Percentiles rank a stretch among this genome's conserved stretches.
Evolutionary conservation across 352 stramenopile genomes (phyloP).

Genomic region (Globisporangium uncinulatum): DNA sequence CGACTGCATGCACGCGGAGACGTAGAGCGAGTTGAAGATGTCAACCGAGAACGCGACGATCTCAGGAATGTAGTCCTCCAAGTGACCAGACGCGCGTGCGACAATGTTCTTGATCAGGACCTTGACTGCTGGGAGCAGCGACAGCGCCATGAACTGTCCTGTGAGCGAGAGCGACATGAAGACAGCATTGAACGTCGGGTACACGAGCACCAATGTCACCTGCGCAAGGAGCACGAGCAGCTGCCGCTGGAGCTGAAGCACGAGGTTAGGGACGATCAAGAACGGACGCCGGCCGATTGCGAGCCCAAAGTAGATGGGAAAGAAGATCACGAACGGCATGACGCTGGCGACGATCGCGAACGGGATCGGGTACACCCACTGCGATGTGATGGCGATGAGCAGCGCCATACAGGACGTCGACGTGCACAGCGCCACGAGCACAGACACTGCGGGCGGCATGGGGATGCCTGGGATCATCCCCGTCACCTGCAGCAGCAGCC

Average conservation of each 20-base stretch:
- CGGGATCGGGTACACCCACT: conserved; percentile 33
- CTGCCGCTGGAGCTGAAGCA: conserved; percentile 14
- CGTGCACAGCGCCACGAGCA: neutral
- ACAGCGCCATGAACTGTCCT: conserved; percentile 14
- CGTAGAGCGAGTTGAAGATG: conserved; percentile 32
- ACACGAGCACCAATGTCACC: conserved; percentile 24
- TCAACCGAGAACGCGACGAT: conserved; percentile 31
- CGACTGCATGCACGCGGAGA: conserved; percentile 14
- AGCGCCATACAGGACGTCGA: conserved; percentile 2
- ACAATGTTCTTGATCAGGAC: conserved; percentile 30
- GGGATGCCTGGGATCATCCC: conserved; percentile 5
- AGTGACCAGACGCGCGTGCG: conserved; percentile 11
- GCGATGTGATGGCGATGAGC: conserved; percentile 16
- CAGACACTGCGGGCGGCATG: neutral
- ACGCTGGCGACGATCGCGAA: conserved; percentile 23
- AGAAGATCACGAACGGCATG: conserved; percentile 17
- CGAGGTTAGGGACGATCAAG: conserved; percentile 8
- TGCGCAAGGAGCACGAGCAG: conserved; percentile 17
- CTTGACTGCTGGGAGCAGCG: conserved; percentile 22
- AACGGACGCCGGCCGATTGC: neutral
- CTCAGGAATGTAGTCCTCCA: conserved; percentile 28
- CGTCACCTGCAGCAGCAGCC: neutral
- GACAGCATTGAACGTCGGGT: conserved; percentile 24
- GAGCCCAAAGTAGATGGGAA: conserved; percentile 11
- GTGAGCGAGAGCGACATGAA: conserved; percentile 13